phyloP scores from a whole-genome alignment of 495 filamentous ascomycete species.

The Massariosphaeria phaeospora region DNA sequence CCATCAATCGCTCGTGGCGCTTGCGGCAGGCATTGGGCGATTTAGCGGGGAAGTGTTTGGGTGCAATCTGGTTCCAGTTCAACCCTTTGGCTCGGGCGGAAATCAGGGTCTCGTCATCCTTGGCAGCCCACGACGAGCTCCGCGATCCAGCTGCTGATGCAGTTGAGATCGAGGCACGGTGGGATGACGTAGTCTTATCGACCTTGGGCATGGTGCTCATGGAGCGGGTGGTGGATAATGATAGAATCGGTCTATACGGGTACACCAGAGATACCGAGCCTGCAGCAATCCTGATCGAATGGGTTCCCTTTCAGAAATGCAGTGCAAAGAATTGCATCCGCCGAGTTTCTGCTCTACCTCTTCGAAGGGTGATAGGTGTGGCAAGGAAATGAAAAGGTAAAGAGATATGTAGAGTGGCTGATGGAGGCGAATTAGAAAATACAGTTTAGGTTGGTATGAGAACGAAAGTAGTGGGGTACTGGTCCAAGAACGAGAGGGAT shows the following conservation, averaged over 20 bases:
- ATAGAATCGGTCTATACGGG: too few species aligned
- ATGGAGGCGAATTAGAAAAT: conserved; percentile 4
- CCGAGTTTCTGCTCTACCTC: too few species aligned
- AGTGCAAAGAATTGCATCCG: too few species aligned
- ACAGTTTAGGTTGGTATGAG: conserved; percentile 19
- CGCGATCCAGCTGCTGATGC: conserved; percentile 25
- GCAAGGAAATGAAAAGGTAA: too few species aligned
- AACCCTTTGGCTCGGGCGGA: conserved; percentile 57
- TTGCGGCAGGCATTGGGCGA: conserved; percentile 76
- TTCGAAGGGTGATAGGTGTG: too few species aligned
- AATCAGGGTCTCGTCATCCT: conserved; percentile 61
- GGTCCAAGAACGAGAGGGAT: conserved; percentile 20
- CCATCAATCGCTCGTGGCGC: conserved; percentile 69
- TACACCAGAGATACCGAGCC: too few species aligned
- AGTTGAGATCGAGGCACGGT: conserved; percentile 21
- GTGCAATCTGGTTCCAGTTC: conserved; percentile 69
- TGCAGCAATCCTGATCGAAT: too few species aligned
- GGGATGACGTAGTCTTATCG: conserved; percentile 16
- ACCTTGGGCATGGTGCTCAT: conserved; percentile 36
- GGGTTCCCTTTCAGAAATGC: too few species aligned
- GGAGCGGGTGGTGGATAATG: conserved; percentile 13
- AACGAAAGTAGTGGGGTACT: conserved; percentile 18
- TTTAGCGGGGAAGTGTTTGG: conserved; percentile 63
- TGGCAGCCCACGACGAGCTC: conserved; percentile 51
- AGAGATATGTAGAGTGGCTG: background rate